Evolutionary conservation across 2,329 filamentous ascomycete species (phyloP).

Genomic region (Nemania sp.): DNA sequence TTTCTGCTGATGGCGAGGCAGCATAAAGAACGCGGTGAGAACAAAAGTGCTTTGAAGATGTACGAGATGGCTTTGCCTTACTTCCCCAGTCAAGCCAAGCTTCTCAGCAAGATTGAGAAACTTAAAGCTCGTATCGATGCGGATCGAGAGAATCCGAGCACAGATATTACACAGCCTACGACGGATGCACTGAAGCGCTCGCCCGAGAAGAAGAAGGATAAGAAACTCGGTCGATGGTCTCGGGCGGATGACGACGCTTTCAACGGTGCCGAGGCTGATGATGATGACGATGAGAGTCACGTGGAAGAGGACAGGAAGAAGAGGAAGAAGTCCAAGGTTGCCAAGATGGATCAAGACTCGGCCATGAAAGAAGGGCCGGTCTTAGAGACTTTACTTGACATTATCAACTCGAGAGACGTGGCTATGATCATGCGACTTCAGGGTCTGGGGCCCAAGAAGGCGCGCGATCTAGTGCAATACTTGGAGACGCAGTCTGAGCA

Average conservation of each 20-base stretch:
- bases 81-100: conserved; percentile 83
- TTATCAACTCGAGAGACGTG: conserved; percentile 74
- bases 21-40: conserved; percentile 81
- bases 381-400: conserved; percentile 63
- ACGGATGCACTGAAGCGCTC: conserved; percentile 15
- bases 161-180: conserved; percentile 12
- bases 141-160: conserved; percentile 28
- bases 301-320: conserved; percentile 31
- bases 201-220: conserved; percentile 31
- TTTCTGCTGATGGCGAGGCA: conserved; percentile 90
- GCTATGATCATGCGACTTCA: conserved; percentile 66
- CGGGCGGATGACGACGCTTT: conserved; percentile 34
- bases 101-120: conserved; percentile 69
- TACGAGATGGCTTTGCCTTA: conserved; percentile 82
- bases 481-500: conserved; percentile 50
- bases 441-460: conserved; percentile 74
- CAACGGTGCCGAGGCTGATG: conserved; percentile 46
- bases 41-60: conserved; percentile 77
- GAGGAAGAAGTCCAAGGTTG: conserved; percentile 28
- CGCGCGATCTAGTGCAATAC: conserved; percentile 61
- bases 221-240: conserved; percentile 34
- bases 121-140: conserved; percentile 56
- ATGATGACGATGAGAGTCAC: conserved; percentile 38
- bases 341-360: conserved; percentile 18
- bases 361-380: conserved; percentile 39